Evolutionary conservation across 495 filamentous ascomycete species (phyloP).

Genomic region (Pyronema domesticum): DNA sequence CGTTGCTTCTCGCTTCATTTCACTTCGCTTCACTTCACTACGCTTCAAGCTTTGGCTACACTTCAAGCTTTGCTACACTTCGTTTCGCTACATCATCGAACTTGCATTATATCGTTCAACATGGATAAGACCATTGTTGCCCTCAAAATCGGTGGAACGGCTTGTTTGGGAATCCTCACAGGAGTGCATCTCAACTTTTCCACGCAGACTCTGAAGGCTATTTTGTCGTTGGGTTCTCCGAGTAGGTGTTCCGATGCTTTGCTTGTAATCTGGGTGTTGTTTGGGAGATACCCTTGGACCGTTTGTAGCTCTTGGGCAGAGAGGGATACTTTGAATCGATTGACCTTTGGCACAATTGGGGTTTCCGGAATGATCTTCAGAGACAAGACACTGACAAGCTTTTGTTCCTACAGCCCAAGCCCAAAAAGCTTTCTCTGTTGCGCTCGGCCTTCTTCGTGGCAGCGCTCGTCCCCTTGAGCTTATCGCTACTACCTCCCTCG

Average conservation of each 20-base stretch:
- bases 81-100: too few species aligned
- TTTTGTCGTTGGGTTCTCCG: slow-evolving; percentile 19
- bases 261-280: background rate
- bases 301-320: background rate
- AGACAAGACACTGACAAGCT: too few species aligned
- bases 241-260: slow-evolving; percentile 12
- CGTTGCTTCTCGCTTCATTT: too few species aligned
- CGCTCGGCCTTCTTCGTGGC: slow-evolving; percentile 35
- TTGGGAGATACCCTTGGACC: too few species aligned
- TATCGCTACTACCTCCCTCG: slow-evolving; percentile 33
- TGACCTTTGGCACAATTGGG: slow-evolving; percentile 26
- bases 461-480: slow-evolving; percentile 35
- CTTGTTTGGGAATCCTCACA: slow-evolving; percentile 51
- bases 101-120: too few species aligned
- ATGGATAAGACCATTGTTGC: slow-evolving; percentile 9
- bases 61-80: too few species aligned
- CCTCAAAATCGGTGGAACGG: slow-evolving; percentile 50
- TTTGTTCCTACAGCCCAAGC: slow-evolving; percentile 43
- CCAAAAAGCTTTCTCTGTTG: slow-evolving; percentile 34
- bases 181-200: slow-evolving; percentile 23
- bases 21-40: too few species aligned
- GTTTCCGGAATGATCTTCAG: slow-evolving; percentile 32
- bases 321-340: slow-evolving; percentile 38
- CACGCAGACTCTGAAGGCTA: slow-evolving; percentile 17
- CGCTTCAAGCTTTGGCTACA: too few species aligned